Base-by-base conservation (phyloP, 169 alveolate genomes). In the Theileria equi region DNA sequence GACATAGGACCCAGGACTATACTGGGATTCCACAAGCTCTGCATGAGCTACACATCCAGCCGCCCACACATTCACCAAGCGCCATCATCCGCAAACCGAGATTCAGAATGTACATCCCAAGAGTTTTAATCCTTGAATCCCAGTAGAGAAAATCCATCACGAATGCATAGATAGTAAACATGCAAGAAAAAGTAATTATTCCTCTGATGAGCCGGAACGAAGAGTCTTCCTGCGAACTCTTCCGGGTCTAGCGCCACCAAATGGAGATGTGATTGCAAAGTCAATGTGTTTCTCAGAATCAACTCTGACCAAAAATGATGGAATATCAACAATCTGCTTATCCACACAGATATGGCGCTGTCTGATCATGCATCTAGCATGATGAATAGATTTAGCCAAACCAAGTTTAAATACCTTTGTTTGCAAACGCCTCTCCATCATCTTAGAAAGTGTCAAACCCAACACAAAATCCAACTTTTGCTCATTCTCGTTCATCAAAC, bases 281-380 rank as follows among this genome's bases (percentile, higher is more conserved):
- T 95, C 98, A 62, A 98, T 95, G 89, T 94, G 97, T 82, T 95
- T 95, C 91, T 98, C 99, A 36, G 98, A 94, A 82, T 96, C 99
- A 19, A 96, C 95, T 76, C 99, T 95, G 49, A 98, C 99, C 96
- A 97, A 80, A 94, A 94, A 98, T 54, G 99, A 95, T 16, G 99
- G 99, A 49, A 96, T 91, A 88, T 95, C 97, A 38, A 96, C 98
- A 86, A 98, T 89, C 82, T 97, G 99, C 90, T 94, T 94, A 60
- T 98, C 99, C 49, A 97, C 99, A 63, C 99, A 86, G 67, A 97
- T 95, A 94, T 98, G 99, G 81, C 98, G 94, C 90, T 98, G 99
- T 79, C 98, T 90, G 85, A 98, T 97, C 74, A 98, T 85, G 34
- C 96, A 96, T 62, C 99, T 92, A 28, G 99, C 99, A 84, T 98